Evolutionary conservation across 805 yeast genomes (phyloP), one percentile per base, ranked within the genome.

Genomic region (Schizosaccharomyces osmophilus): DNA sequence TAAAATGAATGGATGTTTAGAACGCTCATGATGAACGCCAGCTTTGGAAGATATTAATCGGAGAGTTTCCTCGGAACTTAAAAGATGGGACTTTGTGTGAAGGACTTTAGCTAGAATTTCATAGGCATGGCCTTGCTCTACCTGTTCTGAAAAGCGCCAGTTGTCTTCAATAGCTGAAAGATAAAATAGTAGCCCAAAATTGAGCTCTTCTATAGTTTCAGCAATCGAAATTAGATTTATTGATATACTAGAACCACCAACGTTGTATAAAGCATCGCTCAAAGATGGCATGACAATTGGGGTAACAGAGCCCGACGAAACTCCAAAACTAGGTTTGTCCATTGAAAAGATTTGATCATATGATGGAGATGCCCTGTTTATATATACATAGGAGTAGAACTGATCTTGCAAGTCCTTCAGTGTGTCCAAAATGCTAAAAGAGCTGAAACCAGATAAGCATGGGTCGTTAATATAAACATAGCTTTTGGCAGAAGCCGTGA

Each of bases 111-210:
- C 76, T 1, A 84, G 67, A 2, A 82, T 74, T 31, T 79, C 80
- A 66, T 80, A 84, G 0, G 88, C 88, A 64, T 77, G 78, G 2
- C 74, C 72, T 19, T 76, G 73, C 65, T 82, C 86, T 67, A 83
- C 78, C 63, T 82, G 87, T 59, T 77, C 76, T 36, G 74, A 69
- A 61, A 77, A 71, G 51, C 82, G 72, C 77, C 82, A 75, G 63
- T 78, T 75, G 39, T 72, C 71, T n/a, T 73, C 68, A 11, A 82
- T 51, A 2, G 57, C 31, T 17, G 31, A 24, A 29, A 22, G 26
- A 29, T n/a, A 51, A 5, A 51, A 17, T 15, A 19, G 5, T 29
- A 51, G 5, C 2, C 57, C 36, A 51, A 51, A 51, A 17, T 24
- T 24, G 57, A 51, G 57, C 13, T 51, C 36, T 8, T 22, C 57